Evolutionary conservation across 1,284 basidiomycete genomes (phyloP), one percentile per base, ranked within the genome.

Genomic region (Athelia sp.): DNA sequence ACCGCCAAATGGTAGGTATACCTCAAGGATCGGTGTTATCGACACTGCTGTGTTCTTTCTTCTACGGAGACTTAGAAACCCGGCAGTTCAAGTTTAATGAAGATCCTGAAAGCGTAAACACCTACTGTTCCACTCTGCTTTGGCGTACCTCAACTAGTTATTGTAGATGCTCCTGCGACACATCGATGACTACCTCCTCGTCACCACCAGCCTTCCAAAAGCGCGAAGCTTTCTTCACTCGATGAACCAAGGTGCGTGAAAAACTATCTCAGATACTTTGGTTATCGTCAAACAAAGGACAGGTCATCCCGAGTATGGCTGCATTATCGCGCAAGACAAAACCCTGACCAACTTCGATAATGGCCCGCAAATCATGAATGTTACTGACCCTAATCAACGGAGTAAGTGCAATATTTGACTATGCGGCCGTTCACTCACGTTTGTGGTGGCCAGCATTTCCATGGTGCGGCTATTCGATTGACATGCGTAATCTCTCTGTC

Each of bases 21-120:
- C 94, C 97, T 0, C 97, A 99, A 65, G 97, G 97, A 14, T 98
- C 94, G 0, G 82, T 93, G 22, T 69, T 99, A 23, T 97, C 93
- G 4, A 83, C 90, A 1, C 62, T 98, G 24, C 70, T 99, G 1
- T 99, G 97, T 62, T 89, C 89, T 1, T 89, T 94, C 66, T 97
- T 94, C 66, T 98, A 98, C 55, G 94, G 93, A 1, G 85, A 95
- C 59, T 74, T 99, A 56, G 97, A 98, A 66, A 74, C 70, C 22
- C 71, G 66, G 4, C 72, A 81, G 52, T 73, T 87, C n/a, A 59
- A 65, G 2, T 90, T 86, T 53, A 78, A 78, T 2, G 62, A 76
- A 15, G 78, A 85, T 46, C 64, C 71, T 0, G 67, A 79, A 34
- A 87, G 83, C 48, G 91, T 93, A 62, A 46, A 84, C n/a, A n/a